These are phyloP conservation scores for Termitomyces sp. DNA, from an alignment of 768 basidiomycete species.

Conservation along the genomic window DNA sequence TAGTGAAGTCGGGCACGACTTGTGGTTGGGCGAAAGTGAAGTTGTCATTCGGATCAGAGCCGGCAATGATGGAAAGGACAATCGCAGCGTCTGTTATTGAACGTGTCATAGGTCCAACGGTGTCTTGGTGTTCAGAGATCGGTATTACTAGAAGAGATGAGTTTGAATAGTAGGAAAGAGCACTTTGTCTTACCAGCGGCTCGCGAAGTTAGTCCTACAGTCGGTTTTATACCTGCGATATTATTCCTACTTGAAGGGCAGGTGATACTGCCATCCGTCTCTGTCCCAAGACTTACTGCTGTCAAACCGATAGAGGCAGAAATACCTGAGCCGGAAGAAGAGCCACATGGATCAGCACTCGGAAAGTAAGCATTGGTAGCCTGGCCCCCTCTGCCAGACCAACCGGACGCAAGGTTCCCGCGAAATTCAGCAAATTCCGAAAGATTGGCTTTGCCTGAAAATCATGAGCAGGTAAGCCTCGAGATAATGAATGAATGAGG, in stretches of 20 bases:
- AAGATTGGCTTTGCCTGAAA: slow-evolving; percentile 50
- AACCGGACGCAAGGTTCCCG: slow-evolving; percentile 31
- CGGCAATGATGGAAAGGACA: slow-evolving; percentile 54
- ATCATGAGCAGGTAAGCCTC: background rate
- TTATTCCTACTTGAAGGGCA: slow-evolving; percentile 53
- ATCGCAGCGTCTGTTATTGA: slow-evolving; percentile 53
- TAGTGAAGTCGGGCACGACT: slow-evolving; percentile 50
- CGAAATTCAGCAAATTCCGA: slow-evolving; percentile 30
- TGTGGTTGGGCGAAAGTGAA: slow-evolving; percentile 51
- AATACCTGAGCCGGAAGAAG: slow-evolving; percentile 57
- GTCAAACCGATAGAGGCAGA: slow-evolving; percentile 48
- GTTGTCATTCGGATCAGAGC: slow-evolving; percentile 51
- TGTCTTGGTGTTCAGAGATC: slow-evolving; percentile 54
- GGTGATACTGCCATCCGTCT: slow-evolving; percentile 54
- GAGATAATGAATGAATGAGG: background rate
- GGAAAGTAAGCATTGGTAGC: slow-evolving; percentile 47
- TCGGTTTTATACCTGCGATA: slow-evolving; percentile 58
- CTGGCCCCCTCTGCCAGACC: slow-evolving; percentile 59
- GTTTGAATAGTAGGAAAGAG: background rate
- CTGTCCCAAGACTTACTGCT: slow-evolving; percentile 45
- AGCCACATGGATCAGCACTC: slow-evolving; percentile 52
- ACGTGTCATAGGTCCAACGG: slow-evolving; percentile 54
- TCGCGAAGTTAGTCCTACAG: slow-evolving; percentile 55
- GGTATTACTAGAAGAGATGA: slow-evolving; percentile 41
- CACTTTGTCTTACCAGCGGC: slow-evolving; percentile 42